These are phyloP conservation scores for Aspergillus brasiliensis DNA, from an alignment of 2,329 filamentous ascomycete species.

Conservation along the genomic window DNA sequence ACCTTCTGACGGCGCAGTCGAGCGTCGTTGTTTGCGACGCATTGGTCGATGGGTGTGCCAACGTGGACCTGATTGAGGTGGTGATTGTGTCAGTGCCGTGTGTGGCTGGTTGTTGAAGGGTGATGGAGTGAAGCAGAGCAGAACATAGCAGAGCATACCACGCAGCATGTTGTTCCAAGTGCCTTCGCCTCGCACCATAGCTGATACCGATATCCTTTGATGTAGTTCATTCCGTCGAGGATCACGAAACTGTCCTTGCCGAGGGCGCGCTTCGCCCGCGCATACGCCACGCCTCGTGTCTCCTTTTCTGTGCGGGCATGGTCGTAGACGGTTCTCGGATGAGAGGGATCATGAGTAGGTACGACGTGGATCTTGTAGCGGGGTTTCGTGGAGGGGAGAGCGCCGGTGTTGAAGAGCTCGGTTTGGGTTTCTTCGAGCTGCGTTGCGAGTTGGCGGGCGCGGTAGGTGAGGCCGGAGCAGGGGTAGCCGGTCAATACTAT, in stretches of 20 bases:
- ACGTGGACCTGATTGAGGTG: constrained; percentile 58
- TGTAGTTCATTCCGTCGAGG: constrained; percentile 67
- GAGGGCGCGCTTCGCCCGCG: constrained; percentile 62
- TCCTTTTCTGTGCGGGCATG: constrained; percentile 63
- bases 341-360: constrained; percentile 42
- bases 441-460: constrained; percentile 58
- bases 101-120: neutral
- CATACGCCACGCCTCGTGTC: constrained; percentile 63
- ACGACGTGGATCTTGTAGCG: constrained; percentile 47
- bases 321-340: constrained; percentile 57
- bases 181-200: constrained; percentile 69
- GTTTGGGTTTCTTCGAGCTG: constrained; percentile 53
- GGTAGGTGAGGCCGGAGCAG: constrained; percentile 64
- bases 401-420: constrained; percentile 41
- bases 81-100: neutral
- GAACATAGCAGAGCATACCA: constrained; percentile 47
- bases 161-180: constrained; percentile 61
- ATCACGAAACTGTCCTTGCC: constrained; percentile 62
- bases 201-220: constrained; percentile 69
- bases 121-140: neutral
- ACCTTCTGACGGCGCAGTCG: constrained; percentile 30
- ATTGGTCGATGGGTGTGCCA: constrained; percentile 58
- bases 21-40: constrained; percentile 56
- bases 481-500: constrained; percentile 65
- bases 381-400: constrained; percentile 44